phyloP scores from a whole-genome alignment of 148 eudicot genomes.

The Rhododendron ovatum region DNA sequence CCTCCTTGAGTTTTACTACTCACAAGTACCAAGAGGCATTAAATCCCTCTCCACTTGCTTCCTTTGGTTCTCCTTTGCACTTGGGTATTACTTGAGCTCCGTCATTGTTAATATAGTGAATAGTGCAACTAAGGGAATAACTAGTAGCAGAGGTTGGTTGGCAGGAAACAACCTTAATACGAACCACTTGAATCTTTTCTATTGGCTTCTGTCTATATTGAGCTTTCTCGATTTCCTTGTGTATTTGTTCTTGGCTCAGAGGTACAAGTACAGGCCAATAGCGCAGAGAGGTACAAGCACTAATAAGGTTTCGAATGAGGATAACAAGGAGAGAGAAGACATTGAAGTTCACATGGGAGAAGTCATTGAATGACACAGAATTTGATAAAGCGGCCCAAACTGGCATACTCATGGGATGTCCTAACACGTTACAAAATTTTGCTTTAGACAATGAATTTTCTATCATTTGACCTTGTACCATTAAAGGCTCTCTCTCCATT shows the following conservation, averaged over 20 bases:
- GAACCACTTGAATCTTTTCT: constrained; percentile 38
- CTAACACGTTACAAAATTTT: no score
- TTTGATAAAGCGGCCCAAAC: no score
- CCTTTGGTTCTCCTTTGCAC: constrained; percentile 36
- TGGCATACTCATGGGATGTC: no score
- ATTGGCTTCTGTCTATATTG: constrained; percentile 32
- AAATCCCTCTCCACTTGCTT: constrained; percentile 47
- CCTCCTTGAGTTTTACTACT: constrained; percentile 46
- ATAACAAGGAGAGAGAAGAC: background rate
- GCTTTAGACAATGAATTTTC: no score
- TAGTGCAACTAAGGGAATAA: constrained; percentile 19
- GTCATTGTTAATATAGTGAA: constrained; percentile 34
- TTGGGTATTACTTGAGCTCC: constrained; percentile 43
- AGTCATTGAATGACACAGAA: background rate
- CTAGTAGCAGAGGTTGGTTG: constrained; percentile 42
- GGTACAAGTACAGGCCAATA: constrained; percentile 32
- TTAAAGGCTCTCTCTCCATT: background rate
- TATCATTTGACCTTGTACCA: no score
- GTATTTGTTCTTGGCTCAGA: constrained; percentile 32
- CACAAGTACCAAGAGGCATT: constrained; percentile 36
- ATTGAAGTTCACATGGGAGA: background rate
- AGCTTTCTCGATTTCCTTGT: constrained; percentile 27
- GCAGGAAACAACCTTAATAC: constrained; percentile 38
- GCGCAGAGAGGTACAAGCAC: background rate
- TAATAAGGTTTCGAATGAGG: constrained; percentile 2